These are phyloP conservation scores for Zoysia japonica DNA, from an alignment of 176 grass and related monocot genomes.

Conservation along the genomic window DNA sequence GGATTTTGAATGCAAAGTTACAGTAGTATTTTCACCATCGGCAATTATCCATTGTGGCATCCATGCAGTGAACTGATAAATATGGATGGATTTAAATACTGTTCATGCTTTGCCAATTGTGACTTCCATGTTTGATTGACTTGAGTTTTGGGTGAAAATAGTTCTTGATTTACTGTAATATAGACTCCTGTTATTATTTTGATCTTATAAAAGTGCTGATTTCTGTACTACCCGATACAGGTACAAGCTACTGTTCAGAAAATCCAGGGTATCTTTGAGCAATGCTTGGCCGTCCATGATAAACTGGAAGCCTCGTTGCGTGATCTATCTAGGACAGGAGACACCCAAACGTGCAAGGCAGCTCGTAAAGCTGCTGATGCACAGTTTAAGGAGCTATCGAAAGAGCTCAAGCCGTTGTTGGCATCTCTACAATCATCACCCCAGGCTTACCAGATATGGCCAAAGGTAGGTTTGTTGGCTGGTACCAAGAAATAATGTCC, in stretches of 20 bases:
- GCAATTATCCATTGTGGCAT: not conserved
- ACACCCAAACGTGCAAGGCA: constrained; percentile 79
- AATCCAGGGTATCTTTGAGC: constrained; percentile 70
- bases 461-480: constrained; percentile 62
- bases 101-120: constrained; percentile 2
- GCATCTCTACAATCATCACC: constrained; percentile 72
- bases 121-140: not conserved
- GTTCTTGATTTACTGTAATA: not conserved
- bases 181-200: constrained; percentile 10
- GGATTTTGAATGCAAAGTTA: not conserved
- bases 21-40: not conserved
- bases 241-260: constrained; percentile 75
- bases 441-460: constrained; percentile 81
- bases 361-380: constrained; percentile 82
- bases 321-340: constrained; percentile 83
- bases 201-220: not conserved
- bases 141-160: not conserved
- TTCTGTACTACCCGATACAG: constrained; percentile 34
- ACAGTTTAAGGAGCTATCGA: constrained; percentile 85
- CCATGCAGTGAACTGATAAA: constrained; percentile 1
- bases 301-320: constrained; percentile 79
- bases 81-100: not conserved
- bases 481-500: not conserved
- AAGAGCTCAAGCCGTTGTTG: constrained; percentile 77
- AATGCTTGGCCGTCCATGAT: constrained; percentile 72